Percentiles rank a stretch among this genome's conserved stretches.
Evolutionary conservation across 768 basidiomycete species (phyloP).

Genomic region (Suillus occidentalis): DNA sequence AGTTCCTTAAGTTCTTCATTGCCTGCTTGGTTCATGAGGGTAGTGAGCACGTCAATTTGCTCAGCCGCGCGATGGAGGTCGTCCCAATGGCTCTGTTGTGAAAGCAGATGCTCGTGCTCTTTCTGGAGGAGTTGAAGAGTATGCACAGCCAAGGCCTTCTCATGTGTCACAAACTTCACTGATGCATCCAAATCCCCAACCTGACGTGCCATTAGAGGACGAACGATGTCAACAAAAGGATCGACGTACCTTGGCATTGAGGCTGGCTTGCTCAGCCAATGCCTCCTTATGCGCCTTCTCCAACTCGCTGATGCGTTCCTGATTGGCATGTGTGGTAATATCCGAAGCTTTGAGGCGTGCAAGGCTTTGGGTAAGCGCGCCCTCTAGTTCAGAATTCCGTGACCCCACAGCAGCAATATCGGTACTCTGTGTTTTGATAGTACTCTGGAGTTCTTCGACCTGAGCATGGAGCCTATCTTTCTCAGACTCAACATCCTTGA

Average conservation of each 20-base stretch:
- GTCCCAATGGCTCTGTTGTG: constrained; percentile 80
- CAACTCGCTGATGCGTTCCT: constrained; percentile 59
- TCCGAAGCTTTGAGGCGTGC: constrained; percentile 74
- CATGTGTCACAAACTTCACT: constrained; percentile 54
- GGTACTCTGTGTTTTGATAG: constrained; percentile 41
- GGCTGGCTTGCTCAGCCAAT: constrained; percentile 50
- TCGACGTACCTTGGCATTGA: constrained; percentile 58
- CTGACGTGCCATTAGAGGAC: constrained; percentile 36
- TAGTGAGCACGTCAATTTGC: constrained; percentile 69
- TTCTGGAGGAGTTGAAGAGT: constrained; percentile 53
- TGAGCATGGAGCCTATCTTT: constrained; percentile 60
- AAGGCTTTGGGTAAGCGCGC: constrained; percentile 71
- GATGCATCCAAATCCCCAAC: constrained; percentile 61
- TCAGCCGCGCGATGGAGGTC: constrained; percentile 67
- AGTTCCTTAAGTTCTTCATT: constrained; percentile 76
- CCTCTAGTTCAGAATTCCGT: constrained; percentile 62
- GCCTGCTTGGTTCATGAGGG: constrained; percentile 59
- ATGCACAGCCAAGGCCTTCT: constrained; percentile 58
- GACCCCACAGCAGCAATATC: constrained; percentile 50
- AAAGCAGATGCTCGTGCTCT: constrained; percentile 56
- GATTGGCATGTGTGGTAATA: constrained; percentile 57
- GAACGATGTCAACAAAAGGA: constrained; percentile 1
- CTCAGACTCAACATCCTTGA: constrained; percentile 59
- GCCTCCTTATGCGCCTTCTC: constrained; percentile 62
- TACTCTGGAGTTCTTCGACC: constrained; percentile 52